A percentile compares a stretch with the other conserved stretches of the same genome.
phyloP scores from a whole-genome alignment of 192 early-diverging fungal species.

The Thoreauomyces humboldtii region DNA sequence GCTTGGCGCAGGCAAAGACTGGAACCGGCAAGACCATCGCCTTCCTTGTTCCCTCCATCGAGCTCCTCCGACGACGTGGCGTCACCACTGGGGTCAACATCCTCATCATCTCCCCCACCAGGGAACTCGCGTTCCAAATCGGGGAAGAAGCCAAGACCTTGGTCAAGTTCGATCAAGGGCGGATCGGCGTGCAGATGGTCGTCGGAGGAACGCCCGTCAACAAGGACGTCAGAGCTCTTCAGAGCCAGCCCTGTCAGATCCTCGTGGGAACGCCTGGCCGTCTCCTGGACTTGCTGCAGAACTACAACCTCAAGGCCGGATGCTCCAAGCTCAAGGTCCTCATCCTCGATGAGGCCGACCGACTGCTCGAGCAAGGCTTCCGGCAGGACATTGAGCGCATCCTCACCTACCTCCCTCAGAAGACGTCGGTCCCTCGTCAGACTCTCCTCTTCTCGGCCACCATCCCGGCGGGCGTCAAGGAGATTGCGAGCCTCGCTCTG shows the following conservation, averaged over 20 bases:
- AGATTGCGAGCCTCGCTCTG: slow-evolving; percentile 91
- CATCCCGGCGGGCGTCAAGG: slow-evolving; percentile 78
- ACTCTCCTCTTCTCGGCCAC: slow-evolving; percentile 92
- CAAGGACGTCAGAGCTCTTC: not conserved
- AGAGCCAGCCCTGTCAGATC: slow-evolving; percentile 63
- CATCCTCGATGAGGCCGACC: slow-evolving; percentile 89
- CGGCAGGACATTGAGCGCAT: slow-evolving; percentile 93
- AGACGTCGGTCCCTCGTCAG: slow-evolving; percentile 78
- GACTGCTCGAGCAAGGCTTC: slow-evolving; percentile 95
- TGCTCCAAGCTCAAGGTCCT: slow-evolving; percentile 51
- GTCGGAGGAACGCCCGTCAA: slow-evolving; percentile 56
- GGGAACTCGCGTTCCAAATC: slow-evolving; percentile 90
- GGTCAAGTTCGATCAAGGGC: not conserved
- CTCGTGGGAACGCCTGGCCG: slow-evolving; percentile 90
- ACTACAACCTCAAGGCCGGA: slow-evolving; percentile 48
- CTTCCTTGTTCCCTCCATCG: slow-evolving; percentile 57
- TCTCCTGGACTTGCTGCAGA: slow-evolving; percentile 80
- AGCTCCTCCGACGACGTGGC: slow-evolving; percentile 24
- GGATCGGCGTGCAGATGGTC: slow-evolving; percentile 56
- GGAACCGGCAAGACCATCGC: slow-evolving; percentile 90
- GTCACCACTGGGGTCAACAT: slow-evolving; percentile 24
- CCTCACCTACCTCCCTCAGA: slow-evolving; percentile 66
- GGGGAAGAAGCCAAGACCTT: slow-evolving; percentile 81
- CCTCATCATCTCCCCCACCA: slow-evolving; percentile 93
- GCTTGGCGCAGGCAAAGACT: slow-evolving; percentile 88